Conservation (phyloP, 768 basidiomycete species). For the Leucosporidium yakuticum region DNA sequence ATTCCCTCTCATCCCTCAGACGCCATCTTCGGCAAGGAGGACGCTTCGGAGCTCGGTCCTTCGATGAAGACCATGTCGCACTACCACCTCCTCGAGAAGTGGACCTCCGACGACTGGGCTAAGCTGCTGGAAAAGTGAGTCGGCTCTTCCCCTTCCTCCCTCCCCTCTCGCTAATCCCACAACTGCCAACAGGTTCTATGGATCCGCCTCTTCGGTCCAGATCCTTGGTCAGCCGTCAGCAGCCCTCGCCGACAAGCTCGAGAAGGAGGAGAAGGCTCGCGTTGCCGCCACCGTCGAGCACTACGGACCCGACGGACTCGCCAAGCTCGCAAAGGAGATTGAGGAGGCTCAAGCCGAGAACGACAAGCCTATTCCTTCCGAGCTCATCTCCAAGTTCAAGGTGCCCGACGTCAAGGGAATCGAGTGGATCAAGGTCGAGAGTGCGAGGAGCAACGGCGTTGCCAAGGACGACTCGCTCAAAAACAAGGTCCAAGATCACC, state of each 20-base stretch:
- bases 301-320: constrained; percentile 76
- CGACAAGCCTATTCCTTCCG: constrained; percentile 69
- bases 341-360: constrained; percentile 82
- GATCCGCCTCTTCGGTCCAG: constrained; percentile 66
- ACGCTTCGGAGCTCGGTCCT: constrained; percentile 68
- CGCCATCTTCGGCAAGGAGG: constrained; percentile 68
- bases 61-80: constrained; percentile 73
- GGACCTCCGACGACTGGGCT: constrained; percentile 72
- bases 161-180: background rate
- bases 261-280: constrained; percentile 71
- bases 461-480: constrained; percentile 27
- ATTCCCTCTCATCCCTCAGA: background rate
- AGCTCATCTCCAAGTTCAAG: constrained; percentile 77
- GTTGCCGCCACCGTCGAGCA: constrained; percentile 60
- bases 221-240: constrained; percentile 85
- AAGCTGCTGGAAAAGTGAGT: constrained; percentile 65
- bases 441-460: constrained; percentile 57
- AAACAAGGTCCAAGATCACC: constrained; percentile 54
- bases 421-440: constrained; percentile 78
- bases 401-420: constrained; percentile 85
- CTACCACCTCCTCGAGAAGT: constrained; percentile 60
- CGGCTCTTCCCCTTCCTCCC: background rate
- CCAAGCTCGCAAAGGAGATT: constrained; percentile 59
- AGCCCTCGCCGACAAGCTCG: constrained; percentile 67
- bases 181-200: constrained; percentile 59